These are phyloP conservation scores for Phymatotrichopsis omnivora DNA, from an alignment of 2,329 filamentous ascomycete species.

Conservation along the genomic window DNA sequence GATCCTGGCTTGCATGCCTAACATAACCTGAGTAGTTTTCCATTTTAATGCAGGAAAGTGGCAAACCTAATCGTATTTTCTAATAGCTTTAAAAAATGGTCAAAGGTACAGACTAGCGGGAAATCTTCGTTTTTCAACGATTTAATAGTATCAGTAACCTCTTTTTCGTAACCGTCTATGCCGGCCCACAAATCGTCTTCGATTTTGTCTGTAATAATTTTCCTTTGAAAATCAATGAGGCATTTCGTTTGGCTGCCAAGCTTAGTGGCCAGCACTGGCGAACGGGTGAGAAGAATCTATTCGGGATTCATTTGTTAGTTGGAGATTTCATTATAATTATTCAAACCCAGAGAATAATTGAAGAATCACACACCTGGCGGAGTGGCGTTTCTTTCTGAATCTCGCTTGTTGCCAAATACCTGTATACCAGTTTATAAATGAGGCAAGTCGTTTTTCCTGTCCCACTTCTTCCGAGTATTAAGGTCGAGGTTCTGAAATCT, in stretches of 20 bases:
- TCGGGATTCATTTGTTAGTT: background rate
- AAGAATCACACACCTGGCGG: conserved; percentile 16
- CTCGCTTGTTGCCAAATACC: conserved; percentile 26
- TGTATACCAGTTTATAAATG: conserved; percentile 32
- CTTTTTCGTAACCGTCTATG: too few species aligned
- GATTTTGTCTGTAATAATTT: background rate
- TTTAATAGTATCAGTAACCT: conserved; percentile 25
- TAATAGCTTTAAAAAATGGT: conserved; percentile 29
- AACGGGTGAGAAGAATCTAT: conserved; percentile 33
- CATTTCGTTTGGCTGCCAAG: conserved; percentile 29
- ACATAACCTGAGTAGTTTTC: background rate
- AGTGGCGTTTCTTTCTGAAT: conserved; percentile 8
- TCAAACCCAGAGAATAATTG: too few species aligned
- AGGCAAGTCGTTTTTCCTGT: conserved; percentile 35
- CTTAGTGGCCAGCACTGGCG: conserved; percentile 31
- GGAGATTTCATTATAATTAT: background rate
- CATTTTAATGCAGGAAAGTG: conserved; percentile 25
- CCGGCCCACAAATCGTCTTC: too few species aligned
- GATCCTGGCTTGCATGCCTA: background rate
- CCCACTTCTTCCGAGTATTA: conserved; percentile 34
- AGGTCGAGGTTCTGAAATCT: conserved; percentile 30
- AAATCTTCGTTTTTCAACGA: conserved; percentile 29
- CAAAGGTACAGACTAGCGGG: conserved; percentile 34
- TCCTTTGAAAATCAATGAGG: conserved; percentile 29
- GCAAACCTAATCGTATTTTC: conserved; percentile 22